Percentiles rank a stretch among this genome's conserved stretches.
Evolutionary conservation across 2,329 filamentous ascomycete genomes (phyloP).

Genomic region (Aspergillus hiratsukae): DNA sequence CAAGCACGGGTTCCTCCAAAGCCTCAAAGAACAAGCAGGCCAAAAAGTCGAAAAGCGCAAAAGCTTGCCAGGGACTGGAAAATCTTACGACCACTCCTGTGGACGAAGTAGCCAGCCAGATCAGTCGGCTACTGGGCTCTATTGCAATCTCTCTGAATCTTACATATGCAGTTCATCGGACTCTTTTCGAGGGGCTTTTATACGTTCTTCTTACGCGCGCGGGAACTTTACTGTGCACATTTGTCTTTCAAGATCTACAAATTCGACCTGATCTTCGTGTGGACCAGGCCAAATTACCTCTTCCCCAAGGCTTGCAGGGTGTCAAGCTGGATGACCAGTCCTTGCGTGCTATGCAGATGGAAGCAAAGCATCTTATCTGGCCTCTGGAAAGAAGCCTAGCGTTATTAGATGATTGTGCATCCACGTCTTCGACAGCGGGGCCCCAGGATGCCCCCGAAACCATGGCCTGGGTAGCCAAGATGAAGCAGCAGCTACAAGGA

Average conservation of each 20-base stretch:
- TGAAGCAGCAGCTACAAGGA: slow-evolving; percentile 34
- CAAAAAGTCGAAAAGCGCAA: slow-evolving; percentile 6
- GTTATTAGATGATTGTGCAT: slow-evolving; percentile 17
- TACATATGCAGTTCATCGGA: slow-evolving; percentile 21
- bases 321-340: slow-evolving; percentile 20
- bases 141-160: slow-evolving; percentile 30
- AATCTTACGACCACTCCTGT: neutral
- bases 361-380: slow-evolving; percentile 34
- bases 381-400: slow-evolving; percentile 29
- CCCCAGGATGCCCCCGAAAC: neutral
- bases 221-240: slow-evolving; percentile 37
- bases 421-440: neutral
- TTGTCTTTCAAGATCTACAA: slow-evolving; percentile 35
- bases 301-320: slow-evolving; percentile 29
- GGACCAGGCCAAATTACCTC: slow-evolving; percentile 21
- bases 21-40: neutral
- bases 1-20: neutral
- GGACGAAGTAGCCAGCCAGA: slow-evolving; percentile 15
- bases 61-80: neutral
- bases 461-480: slow-evolving; percentile 15
- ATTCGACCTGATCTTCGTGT: slow-evolving; percentile 20
- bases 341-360: slow-evolving; percentile 24
- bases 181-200: slow-evolving; percentile 41
- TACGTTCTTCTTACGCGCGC: slow-evolving; percentile 35
- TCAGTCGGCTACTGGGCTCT: slow-evolving; percentile 24